Evolutionary conservation across 169 alveolate genomes (phyloP).

Genomic region (Cryptosporidium tyzzeri): DNA sequence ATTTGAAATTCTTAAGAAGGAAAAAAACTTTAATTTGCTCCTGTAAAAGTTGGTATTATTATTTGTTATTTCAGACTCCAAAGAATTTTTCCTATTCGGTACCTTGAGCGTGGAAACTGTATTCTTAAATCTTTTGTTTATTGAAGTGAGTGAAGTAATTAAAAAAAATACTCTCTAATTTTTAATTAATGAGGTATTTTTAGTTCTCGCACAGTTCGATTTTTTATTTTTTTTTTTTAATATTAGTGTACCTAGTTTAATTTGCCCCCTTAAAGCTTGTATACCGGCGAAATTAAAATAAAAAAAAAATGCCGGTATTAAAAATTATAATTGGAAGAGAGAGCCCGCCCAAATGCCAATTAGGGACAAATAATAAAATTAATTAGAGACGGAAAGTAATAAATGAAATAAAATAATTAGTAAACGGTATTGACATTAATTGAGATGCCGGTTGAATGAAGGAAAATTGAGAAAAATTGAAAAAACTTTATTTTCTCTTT

Average conservation of each 20-base stretch:
- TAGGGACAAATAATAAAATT: conserved; percentile 10
- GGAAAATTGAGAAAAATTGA: conserved; percentile 1
- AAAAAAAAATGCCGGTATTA: conserved; percentile 3
- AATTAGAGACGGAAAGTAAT: conserved; percentile 7
- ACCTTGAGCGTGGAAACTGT: neutral
- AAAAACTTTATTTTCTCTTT: conserved; percentile 12
- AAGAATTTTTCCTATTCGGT: too few relatives aligned
- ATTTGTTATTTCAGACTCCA: too few relatives aligned
- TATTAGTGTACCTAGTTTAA: too few relatives aligned
- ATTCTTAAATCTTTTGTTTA: too few relatives aligned
- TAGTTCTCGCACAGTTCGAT: neutral
- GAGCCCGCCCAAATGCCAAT: conserved; percentile 3
- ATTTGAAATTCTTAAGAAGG: neutral
- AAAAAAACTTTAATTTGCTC: neutral
- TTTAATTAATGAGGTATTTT: too few relatives aligned
- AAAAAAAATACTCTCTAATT: neutral
- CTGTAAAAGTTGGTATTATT: too few relatives aligned
- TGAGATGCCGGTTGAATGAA: neutral
- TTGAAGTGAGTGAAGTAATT: neutral
- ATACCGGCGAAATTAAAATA: neutral
- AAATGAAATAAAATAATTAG: neutral
- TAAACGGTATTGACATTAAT: neutral
- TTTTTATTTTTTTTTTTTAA: too few relatives aligned
- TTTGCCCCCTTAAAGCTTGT: neutral
- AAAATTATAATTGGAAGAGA: neutral